phyloP scores from a whole-genome alignment of 78 protist species.

The Dictyostelium purpureum region DNA sequence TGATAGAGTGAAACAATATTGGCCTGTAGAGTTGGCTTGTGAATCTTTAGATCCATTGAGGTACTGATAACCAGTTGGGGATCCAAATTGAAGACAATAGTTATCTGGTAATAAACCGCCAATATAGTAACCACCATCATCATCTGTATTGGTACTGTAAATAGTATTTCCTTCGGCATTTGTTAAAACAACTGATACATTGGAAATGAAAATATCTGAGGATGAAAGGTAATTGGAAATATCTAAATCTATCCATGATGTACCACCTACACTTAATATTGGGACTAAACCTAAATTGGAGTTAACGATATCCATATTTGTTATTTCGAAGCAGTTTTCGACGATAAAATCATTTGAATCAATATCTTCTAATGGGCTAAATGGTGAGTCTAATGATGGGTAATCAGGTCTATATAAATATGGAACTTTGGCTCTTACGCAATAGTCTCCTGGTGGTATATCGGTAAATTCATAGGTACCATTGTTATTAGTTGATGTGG shows the following conservation, averaged over 20 bases:
- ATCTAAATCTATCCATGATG: conserved; percentile 11
- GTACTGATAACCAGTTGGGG: neutral
- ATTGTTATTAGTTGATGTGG: neutral
- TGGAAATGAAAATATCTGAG: neutral
- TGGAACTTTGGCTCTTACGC: conserved; percentile 2
- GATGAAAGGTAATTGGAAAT: neutral
- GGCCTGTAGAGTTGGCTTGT: neutral
- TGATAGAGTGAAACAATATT: conserved; percentile 17
- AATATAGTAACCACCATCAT: neutral
- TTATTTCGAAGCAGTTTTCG: neutral
- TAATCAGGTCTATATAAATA: neutral
- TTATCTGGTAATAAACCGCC: neutral
- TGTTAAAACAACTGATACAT: neutral
- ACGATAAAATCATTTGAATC: neutral
- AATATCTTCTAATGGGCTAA: neutral
- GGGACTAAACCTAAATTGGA: conserved; percentile 3
- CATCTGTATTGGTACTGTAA: neutral
- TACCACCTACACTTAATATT: neutral
- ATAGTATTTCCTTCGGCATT: neutral
- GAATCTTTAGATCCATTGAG: neutral
- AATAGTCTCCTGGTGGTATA: neutral
- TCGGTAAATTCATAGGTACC: conserved; percentile 12
- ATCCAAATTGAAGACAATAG: neutral
- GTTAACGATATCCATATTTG: neutral
- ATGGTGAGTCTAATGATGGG: neutral